A percentile compares a stretch with the other conserved stretches of the same genome.
These are phyloP conservation scores for Coniochaeta pulveracea DNA, from an alignment of 2,329 filamentous ascomycete genomes.

Conservation along the genomic window DNA sequence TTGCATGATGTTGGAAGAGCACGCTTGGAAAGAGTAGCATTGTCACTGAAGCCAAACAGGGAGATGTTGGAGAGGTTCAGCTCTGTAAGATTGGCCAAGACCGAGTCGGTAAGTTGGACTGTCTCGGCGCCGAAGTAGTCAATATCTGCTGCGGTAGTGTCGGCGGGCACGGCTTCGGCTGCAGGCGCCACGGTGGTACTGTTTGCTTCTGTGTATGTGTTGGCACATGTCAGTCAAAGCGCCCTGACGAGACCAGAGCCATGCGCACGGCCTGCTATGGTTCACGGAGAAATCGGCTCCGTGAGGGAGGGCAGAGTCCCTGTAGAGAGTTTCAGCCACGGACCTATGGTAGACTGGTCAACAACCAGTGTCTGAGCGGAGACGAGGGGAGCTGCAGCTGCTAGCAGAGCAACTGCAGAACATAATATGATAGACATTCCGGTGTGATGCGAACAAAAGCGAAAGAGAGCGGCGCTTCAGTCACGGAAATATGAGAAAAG, in stretches of 20 bases:
- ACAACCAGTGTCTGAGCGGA: conserved; percentile 1
- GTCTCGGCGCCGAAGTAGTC: conserved; percentile 10
- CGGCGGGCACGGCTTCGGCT: conserved; percentile 5
- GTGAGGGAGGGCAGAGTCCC: not conserved
- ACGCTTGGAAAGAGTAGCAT: conserved; percentile 11
- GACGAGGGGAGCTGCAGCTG: conserved; percentile 1
- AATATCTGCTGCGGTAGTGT: not conserved
- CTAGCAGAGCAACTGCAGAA: conserved; percentile 2
- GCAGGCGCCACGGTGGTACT: conserved; percentile 14
- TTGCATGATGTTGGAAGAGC: conserved; percentile 18
- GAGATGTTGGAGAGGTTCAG: conserved; percentile 17
- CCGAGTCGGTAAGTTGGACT: conserved; percentile 22
- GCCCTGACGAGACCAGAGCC: too few relatives aligned
- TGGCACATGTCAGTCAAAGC: conserved; percentile 2
- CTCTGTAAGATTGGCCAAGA: conserved; percentile 19
- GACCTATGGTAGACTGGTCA: conserved; percentile 1
- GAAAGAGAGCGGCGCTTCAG: too few relatives aligned
- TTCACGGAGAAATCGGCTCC: not conserved
- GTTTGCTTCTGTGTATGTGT: conserved; percentile 7
- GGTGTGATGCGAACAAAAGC: too few relatives aligned
- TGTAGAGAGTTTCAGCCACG: too few relatives aligned
- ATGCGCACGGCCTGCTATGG: too few relatives aligned
- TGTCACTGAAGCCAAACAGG: conserved; percentile 20
- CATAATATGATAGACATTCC: not conserved
- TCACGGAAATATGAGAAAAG: conserved; percentile 4